Evolutionary conservation across 2,329 filamentous ascomycete genomes (phyloP), one percentile per base, ranked within the genome.

Genomic region (Colletotrichum truncatum): DNA sequence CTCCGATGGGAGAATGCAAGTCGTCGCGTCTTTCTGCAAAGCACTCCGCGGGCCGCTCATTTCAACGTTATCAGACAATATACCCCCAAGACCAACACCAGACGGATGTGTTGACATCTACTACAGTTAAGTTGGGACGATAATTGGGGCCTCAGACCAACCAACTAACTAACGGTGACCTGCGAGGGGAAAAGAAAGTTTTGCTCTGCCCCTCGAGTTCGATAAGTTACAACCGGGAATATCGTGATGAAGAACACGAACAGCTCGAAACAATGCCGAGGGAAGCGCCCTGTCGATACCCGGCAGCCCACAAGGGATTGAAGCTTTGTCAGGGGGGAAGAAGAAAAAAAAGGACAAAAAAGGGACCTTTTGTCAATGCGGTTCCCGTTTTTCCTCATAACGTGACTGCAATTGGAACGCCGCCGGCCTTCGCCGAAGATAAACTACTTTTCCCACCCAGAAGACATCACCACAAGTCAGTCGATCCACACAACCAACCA

Each of bases 31-130:
- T 45, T n/a, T 28, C 46, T 51, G 48, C 57, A 43, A 32, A 25
- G 26, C 36, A 61, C 38, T 30, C 57, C 28, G 38, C 49, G 49
- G 28, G 16, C 25, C 26, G 11, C 34, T 4, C 5, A 11, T 23
- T 12, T 14, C 46, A 16, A 63, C 30, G 38, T 53, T 60, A 60
- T 60, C 55, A 48, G 54, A 52, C 60, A 49, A 63, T 26, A 58
- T 41, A 62, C 23, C 41, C 30, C 41, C 46, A 28, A n/a, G 16
- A n/a, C 38, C 3, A 18, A 32, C 14, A 12, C 16, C 46, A n/a
- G n/a, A n/a, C n/a, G n/a, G n/a, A n/a, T n/a, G n/a, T n/a, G n/a
- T n/a, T n/a, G n/a, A n/a, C n/a, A n/a, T n/a, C n/a, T n/a, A n/a
- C n/a, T n/a, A n/a, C n/a, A n/a, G n/a, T n/a, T n/a, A n/a, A n/a